phyloP scores from a whole-genome alignment of 768 basidiomycete genomes.

The Lentinula detonsa region DNA sequence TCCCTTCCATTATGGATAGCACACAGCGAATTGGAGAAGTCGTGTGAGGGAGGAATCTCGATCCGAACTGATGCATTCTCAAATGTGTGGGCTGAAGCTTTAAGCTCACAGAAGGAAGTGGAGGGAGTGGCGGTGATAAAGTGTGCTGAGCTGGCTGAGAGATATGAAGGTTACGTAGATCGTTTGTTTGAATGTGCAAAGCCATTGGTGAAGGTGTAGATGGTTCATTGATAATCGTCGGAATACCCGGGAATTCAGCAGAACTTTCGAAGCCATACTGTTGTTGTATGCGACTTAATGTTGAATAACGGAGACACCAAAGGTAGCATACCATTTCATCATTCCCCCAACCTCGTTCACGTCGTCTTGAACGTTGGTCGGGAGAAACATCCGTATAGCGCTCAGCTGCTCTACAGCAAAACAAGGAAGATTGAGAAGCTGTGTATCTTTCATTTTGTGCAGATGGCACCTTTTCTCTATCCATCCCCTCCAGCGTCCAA shows the following conservation, averaged over 20 bases:
- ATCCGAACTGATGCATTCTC: constrained; percentile 73
- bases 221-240: constrained; percentile 14
- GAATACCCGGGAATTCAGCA: not conserved
- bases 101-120: constrained; percentile 42
- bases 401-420: constrained; percentile 65
- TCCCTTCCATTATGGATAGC: constrained; percentile 60
- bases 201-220: constrained; percentile 13
- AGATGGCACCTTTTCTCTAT: constrained; percentile 72
- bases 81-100: constrained; percentile 56
- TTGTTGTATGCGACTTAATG: not conserved
- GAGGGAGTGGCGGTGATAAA: constrained; percentile 26
- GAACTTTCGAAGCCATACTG: constrained; percentile 6
- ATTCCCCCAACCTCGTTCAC: constrained; percentile 68
- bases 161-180: constrained; percentile 24
- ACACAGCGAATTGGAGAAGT: constrained; percentile 70
- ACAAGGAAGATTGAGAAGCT: not conserved
- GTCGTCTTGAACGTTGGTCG: constrained; percentile 49
- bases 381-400: constrained; percentile 63
- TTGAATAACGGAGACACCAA: not conserved
- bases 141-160: constrained; percentile 17
- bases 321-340: constrained; percentile 16
- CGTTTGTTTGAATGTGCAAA: constrained; percentile 42
- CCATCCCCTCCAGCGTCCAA: constrained; percentile 84
- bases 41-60: constrained; percentile 78
- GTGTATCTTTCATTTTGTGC: not conserved